Base-by-base conservation (phyloP, 140 eudicot species). In the Stevia rebaudiana region DNA sequence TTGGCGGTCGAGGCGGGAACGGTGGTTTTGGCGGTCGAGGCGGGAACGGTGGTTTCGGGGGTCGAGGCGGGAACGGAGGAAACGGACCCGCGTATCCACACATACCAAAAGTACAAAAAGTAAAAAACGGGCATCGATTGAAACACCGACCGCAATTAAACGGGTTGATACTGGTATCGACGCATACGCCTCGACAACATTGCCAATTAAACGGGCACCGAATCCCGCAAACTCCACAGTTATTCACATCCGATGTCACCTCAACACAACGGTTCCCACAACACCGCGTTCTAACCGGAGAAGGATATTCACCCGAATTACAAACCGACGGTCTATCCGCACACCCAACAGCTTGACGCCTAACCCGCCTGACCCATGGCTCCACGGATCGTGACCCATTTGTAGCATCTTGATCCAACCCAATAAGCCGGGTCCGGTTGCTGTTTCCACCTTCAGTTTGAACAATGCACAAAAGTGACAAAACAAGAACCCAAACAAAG, bases 181-280 rank as follows among this genome's bases (percentile, higher is more conserved):
- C 23, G 41, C 95, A 86, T 7, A 81, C 9, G 13, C 95, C 95
- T 33, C 78, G 61, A 30, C 95, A 86, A 42, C 95, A 86, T 39
- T 80, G 83, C 83, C 81, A 49, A 16, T 55, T 73, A 65, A 75
- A 86, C 7, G 83, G 87, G 67, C 95, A 86, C 47, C 90, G 64
- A 39, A 81, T 48, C 49, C 90, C 88, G 4, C 95, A 86, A 18
- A 78, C 70, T 60, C 90, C 95, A 48, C 95, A 86, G 44, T 86
- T 80, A 36, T 77, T 72, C 19, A 71, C 76, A 62, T 83, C 95
- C 1, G 79, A 71, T 2, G 65, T 69, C 19, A 83, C 81, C 56
- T 83, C 90, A 28, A 86, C 83, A 65, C 95, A 86, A 0, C 83
- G 82, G 60, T 86, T 78, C 31, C 42, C 64, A 69, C 95, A 86